These are phyloP conservation scores for Monosporozyma unispora DNA, from an alignment of 805 yeast genomes.

Conservation along the genomic window DNA sequence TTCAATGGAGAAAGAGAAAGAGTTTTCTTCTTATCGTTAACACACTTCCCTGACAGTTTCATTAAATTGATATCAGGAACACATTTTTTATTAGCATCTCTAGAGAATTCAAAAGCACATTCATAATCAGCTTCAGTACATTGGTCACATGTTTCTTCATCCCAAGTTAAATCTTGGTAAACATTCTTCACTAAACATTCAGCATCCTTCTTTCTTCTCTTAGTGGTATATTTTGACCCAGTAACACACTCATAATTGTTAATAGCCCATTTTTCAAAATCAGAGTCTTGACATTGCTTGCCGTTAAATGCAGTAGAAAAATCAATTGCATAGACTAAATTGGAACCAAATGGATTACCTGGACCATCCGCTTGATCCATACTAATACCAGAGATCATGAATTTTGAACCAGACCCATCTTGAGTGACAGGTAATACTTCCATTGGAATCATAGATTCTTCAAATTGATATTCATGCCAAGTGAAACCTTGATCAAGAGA, in stretches of 20 bases:
- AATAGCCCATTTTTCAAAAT: conserved; percentile 53
- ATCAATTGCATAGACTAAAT: conserved; percentile 35
- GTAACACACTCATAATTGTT: conserved; percentile 42
- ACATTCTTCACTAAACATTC: conserved; percentile 41
- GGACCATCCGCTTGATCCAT: conserved; percentile 2
- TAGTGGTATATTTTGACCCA: conserved; percentile 59
- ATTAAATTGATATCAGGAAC: conserved; percentile 28
- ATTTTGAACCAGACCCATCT: conserved; percentile 60
- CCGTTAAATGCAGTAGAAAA: conserved; percentile 46
- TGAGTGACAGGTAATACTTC: conserved; percentile 43
- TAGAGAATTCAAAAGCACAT: conserved; percentile 48
- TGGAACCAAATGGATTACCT: background rate
- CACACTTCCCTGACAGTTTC: conserved; percentile 16
- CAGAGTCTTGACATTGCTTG: conserved; percentile 37
- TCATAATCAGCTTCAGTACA: conserved; percentile 65
- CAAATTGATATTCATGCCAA: conserved; percentile 49
- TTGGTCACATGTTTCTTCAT: conserved; percentile 46
- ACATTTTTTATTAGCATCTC: conserved; percentile 38
- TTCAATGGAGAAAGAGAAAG: conserved; percentile 14
- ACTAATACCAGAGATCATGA: conserved; percentile 40
- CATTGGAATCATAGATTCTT: conserved; percentile 34
- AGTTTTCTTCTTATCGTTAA: conserved; percentile 6
- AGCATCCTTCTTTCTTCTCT: conserved; percentile 55
- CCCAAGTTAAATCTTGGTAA: conserved; percentile 31
- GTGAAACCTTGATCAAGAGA: conserved; percentile 67